These are phyloP conservation scores for Epichloe baconii DNA, from an alignment of 2,329 filamentous ascomycete genomes.

Conservation along the genomic window DNA sequence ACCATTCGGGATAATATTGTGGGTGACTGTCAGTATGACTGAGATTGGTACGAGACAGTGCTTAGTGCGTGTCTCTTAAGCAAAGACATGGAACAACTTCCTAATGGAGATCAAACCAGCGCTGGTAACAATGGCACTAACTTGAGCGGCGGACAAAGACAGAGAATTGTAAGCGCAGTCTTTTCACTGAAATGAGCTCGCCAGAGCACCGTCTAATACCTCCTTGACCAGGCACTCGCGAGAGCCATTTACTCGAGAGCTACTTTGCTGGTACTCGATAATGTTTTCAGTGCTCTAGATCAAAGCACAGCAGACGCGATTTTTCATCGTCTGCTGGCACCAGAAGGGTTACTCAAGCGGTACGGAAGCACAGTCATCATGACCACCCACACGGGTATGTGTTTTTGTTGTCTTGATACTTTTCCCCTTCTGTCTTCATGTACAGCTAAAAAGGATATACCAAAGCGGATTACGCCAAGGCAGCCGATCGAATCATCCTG, in stretches of 20 bases:
- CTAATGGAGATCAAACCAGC: conserved; percentile 17
- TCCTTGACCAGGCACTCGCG: conserved; percentile 19
- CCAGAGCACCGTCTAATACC: background rate
- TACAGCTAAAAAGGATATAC: background rate
- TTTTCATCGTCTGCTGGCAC: conserved; percentile 2
- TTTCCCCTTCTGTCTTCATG: background rate
- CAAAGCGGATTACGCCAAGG: background rate
- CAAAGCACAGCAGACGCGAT: conserved; percentile 1
- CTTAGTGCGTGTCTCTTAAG: conserved; percentile 10
- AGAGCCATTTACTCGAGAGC: conserved; percentile 26
- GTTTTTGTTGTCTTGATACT: too few relatives aligned
- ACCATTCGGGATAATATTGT: conserved; percentile 14
- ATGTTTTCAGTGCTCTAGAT: conserved; percentile 4
- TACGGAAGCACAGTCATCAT: conserved; percentile 3
- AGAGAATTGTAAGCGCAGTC: conserved; percentile 16
- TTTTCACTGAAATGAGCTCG: background rate
- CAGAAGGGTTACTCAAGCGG: background rate
- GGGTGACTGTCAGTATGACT: conserved; percentile 8
- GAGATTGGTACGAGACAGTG: conserved; percentile 8
- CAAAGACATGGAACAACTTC: conserved; percentile 15
- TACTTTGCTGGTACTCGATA: background rate
- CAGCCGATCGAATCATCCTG: background rate
- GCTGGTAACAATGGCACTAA: conserved; percentile 23
- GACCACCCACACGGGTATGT: conserved; percentile 4
- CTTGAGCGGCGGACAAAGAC: conserved; percentile 25